Base-by-base conservation (phyloP, 805 yeast genomes). In the Candida palmyrensis region DNA sequence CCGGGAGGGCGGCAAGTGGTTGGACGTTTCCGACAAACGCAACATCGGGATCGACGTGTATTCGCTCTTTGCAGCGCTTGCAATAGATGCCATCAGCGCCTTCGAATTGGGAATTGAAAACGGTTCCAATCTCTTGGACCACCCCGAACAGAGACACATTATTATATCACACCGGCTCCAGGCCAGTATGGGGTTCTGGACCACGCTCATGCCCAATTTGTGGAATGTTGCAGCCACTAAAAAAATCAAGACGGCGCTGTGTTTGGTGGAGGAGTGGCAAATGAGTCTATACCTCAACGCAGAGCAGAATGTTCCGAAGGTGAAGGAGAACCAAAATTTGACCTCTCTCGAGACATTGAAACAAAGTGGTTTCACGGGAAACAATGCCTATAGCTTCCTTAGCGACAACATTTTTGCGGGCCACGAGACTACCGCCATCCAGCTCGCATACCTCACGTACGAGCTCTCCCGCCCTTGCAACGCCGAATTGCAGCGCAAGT, bases 321-420 rank as follows among this genome's bases (percentile, higher is more conserved):
- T 42, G 21, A 25, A 23, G 2, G 43, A 35, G 5, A 19, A 14
- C 15, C 18, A 26, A 14, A 54, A 55, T 32, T 31, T 43, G 25
- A 52, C 62, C 5, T 61, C 68, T 3, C 47, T 66, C 24, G 62
- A 60, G 36, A 45, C 60, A 4, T 47, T 66, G 30, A 56, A 58
- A 24, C 49, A 47, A 30, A 47, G 47, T 32, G 68, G 68, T 2
- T 40, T 55, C 19, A 34, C 31, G 5, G 66, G 63, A 3, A 45
- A 49, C 20, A 36, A 49, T 29, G 70, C 71, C 2, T 65, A 63
- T 43, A 53, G 68, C 1, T 60, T 64, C 37, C 40, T 66, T 13
- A 53, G 72, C 28, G 89, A 81, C 47, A 85, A 81, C 49, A 66
- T 80, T 24, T 79, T 82, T 29, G 89, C 89, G 1, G 89, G 89